Base-by-base conservation (phyloP, 2,329 filamentous ascomycete species). In the Celoporthe dispersa region DNA sequence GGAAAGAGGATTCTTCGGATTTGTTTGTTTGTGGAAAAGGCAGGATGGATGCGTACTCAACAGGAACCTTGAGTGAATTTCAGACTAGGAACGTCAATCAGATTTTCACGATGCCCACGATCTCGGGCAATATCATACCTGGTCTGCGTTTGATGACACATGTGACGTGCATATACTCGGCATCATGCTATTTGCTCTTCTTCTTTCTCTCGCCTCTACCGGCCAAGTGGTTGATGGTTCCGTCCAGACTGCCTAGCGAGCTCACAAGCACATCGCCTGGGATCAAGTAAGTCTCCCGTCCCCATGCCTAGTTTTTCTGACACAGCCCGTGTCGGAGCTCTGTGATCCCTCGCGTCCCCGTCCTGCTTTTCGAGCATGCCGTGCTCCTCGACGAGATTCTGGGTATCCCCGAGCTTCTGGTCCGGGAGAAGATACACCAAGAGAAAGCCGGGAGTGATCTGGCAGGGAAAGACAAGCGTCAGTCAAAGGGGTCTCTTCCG, bases 391-490 rank as follows among this genome's bases (percentile, higher is more conserved):
- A 66, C n/a, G 22, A 66, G 48, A 16, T 66, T 66, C 11, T 66
- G 64, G 64, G 22, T 55, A 19, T 66, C 64, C 16, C 64, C 51
- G 22, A 70, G 64, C 19, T 55, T 70, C 22, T 61, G 64, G 31
- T 70, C 67, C 16, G 68, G 68, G 12, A 70, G 61, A 12, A 70
- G 62, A 28, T 62, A 70, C 19, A 61, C 64, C 22, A 70, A n/a
- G 7, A 61, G 5, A 25, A 70, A 70, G 2, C 64, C 64, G 1
- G 68, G 68, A 28, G 57, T 51, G 28, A 67, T 67, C 55, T 59
- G 5, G 31, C 1, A 55, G 22, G 7, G 11, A n/a, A 59, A 3
- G 8, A 57, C 6, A 28, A 6, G 53, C 7, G 55, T 59, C 31
- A 59, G 55, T 35, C 1, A 16, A 1, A 31, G 55, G 28, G 3